Evolutionary conservation across 1,284 basidiomycete species (phyloP), one percentile per base, ranked within the genome.

Genomic region (Lentinula novae-zelandiae): DNA sequence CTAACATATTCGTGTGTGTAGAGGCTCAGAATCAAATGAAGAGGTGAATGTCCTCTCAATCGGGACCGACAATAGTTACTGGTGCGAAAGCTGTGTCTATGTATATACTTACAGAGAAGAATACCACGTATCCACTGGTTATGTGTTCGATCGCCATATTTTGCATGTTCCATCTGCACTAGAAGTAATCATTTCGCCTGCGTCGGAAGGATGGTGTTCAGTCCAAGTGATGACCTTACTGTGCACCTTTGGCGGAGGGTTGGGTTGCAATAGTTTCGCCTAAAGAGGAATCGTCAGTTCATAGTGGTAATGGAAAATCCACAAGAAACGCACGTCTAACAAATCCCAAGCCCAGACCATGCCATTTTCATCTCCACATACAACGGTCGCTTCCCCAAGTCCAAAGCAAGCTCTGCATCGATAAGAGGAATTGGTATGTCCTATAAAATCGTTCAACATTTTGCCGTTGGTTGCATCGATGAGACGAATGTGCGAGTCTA

Each of bases 281-380:
- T 93, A 67, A 57, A 31, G 53, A 61, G 62, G 42, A 36, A 46
- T 12, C 13, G 9, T 55, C 20, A 53, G 57, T 53, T 48, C 22
- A 56, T 33, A 31, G 50, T 17, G 20, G 33, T 46, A 61, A 34
- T 48, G 20, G 44, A 38, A 54, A 57, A 9, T 20, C 48, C 22
- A 31, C 36, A 50, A 44, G 46, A 39, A 49, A 80, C 88, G 69
- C 73, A 94, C 93, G 71, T 94, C 90, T 33, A 97, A 82, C 58
- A 98, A 77, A 69, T 96, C 94, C 96, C 96, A 99, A 42, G 85
- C 86, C 89, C 93, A 95, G 5, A 99, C 76, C 61, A 75, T 76
- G 0, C 97, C 97, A 4, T 88, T 82, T 72, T 98, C 96, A 71
- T 98, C 97, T 4, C 96, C 96, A 48, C 85, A 88, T 2, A 98